Percentiles rank a stretch among this genome's conserved stretches.
phyloP scores from a whole-genome alignment of 768 basidiomycete genomes.

The Candolleomyces efflorescens region DNA sequence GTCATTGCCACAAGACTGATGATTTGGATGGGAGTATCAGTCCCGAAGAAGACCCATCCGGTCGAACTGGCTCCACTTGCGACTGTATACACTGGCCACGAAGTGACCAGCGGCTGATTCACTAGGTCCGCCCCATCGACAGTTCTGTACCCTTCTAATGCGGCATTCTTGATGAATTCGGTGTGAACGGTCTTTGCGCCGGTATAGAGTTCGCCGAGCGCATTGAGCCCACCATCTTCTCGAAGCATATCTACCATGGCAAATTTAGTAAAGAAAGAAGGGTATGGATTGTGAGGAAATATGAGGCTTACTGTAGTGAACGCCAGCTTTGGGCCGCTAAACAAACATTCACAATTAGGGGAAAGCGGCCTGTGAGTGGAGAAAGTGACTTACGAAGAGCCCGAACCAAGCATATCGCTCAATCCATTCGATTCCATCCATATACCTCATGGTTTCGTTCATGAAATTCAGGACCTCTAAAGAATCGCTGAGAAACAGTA shows the following conservation, averaged over 20 bases:
- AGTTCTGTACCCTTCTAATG: conserved; percentile 26
- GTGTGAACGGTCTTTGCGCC: conserved; percentile 44
- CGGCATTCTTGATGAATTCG: conserved; percentile 22
- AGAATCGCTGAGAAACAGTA: not conserved
- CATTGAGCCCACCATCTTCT: conserved; percentile 40
- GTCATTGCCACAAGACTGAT: not conserved
- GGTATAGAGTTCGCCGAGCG: conserved; percentile 41
- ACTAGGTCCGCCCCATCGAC: conserved; percentile 33
- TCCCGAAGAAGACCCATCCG: conserved; percentile 10
- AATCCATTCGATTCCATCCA: conserved; percentile 53
- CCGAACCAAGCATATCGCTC: conserved; percentile 70
- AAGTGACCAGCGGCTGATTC: conserved; percentile 30
- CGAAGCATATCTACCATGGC: conserved; percentile 34
- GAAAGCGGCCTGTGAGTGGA: not conserved
- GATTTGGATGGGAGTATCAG: not conserved
- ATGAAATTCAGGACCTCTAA: conserved; percentile 50
- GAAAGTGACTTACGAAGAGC: conserved; percentile 31
- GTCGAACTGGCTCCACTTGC: conserved; percentile 15
- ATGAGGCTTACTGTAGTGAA: conserved; percentile 36
- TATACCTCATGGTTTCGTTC: conserved; percentile 51
- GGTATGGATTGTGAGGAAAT: not conserved
- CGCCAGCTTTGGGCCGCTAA: conserved; percentile 37
- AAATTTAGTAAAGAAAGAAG: conserved; percentile 1
- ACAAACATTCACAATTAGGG: not conserved
- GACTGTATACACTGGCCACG: conserved; percentile 22